Conservation (phyloP, 2,329 filamentous ascomycete species). For the Elsinoe arachidis region DNA sequence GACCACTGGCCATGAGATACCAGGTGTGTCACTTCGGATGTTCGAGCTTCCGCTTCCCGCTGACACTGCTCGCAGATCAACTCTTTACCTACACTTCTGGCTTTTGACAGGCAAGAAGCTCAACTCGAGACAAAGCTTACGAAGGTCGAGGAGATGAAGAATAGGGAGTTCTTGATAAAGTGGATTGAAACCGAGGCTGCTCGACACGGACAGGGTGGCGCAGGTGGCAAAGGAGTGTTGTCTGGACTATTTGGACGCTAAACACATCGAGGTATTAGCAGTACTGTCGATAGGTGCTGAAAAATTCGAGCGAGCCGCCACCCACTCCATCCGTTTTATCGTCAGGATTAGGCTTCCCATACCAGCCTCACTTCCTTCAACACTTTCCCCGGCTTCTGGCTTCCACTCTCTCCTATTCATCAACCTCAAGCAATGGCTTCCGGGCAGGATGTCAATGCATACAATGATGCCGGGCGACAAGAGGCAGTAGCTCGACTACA, state of each 20-base stretch:
- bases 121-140: conserved; percentile 40
- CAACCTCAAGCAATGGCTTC: no score
- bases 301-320: no score
- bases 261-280: neutral
- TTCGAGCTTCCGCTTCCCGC: neutral
- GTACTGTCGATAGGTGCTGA: neutral
- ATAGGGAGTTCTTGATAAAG: conserved; percentile 34
- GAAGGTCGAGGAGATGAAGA: conserved; percentile 38
- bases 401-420: no score
- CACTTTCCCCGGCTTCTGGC: no score
- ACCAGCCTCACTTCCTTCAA: no score
- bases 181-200: conserved; percentile 42
- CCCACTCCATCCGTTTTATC: no score
- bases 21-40: conserved; percentile 20
- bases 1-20: conserved; percentile 34
- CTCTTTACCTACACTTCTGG: conserved; percentile 41
- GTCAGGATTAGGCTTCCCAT: no score
- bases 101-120: conserved; percentile 42
- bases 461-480: no score
- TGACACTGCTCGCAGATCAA: conserved; percentile 28
- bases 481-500: no score
- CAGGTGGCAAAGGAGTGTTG: conserved; percentile 31
- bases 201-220: conserved; percentile 38
- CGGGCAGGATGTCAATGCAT: no score
- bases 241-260: conserved; percentile 30